Base-by-base conservation (phyloP, 2,329 filamentous ascomycete species). In the Aspergillus sojae region DNA sequence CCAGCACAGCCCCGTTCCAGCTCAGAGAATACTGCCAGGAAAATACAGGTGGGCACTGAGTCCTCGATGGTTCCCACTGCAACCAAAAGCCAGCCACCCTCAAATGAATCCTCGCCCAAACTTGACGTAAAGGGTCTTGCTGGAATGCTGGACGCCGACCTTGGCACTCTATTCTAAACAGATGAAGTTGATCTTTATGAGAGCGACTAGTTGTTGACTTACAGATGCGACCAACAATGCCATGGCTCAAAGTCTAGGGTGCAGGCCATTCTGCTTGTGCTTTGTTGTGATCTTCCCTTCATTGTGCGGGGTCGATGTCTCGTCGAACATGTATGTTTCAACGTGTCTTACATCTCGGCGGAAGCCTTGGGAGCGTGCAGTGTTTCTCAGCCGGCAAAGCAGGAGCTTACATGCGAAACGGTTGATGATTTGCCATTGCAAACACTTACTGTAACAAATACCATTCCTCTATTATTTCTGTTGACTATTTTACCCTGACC, bases 161-260 rank as follows among this genome's bases (percentile, higher is more conserved):
- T 75, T 5, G 74, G 74, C 0, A 74, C 70, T 32, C 53, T 76
- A 19, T 76, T 76, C 57, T 75, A 66, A 28, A 60, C 46, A 39
- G 39, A 52, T 50, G n/a, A 30, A 57, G 46, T 53, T 52, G 34
- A 34, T 26, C 2, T 19, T 12, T 32, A 11, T 12, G 48, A 21
- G 19, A 12, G 48, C 28, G 6, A 32, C 28, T 5, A 9, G 16
- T 52, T 19, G 11, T 3, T n/a, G n/a, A 32, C 19, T 11, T 10
- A 21, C 5, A 30, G 9, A 32, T 3, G 16, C n/a, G 14, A 19
- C 19, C 19, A 34, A 30, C 48, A n/a, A 52, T 52, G n/a, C 21
- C 48, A 52, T 34, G 16, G 9, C 48, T 34, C 23, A 28, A 32
- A 52, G 28, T 32, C 28, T 32, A 52, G 16, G 10, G 48, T 32